A percentile compares a stretch with the other conserved stretches of the same genome.
phyloP scores from a whole-genome alignment of 2,329 filamentous ascomycete genomes.

The Fusarium succisae region DNA sequence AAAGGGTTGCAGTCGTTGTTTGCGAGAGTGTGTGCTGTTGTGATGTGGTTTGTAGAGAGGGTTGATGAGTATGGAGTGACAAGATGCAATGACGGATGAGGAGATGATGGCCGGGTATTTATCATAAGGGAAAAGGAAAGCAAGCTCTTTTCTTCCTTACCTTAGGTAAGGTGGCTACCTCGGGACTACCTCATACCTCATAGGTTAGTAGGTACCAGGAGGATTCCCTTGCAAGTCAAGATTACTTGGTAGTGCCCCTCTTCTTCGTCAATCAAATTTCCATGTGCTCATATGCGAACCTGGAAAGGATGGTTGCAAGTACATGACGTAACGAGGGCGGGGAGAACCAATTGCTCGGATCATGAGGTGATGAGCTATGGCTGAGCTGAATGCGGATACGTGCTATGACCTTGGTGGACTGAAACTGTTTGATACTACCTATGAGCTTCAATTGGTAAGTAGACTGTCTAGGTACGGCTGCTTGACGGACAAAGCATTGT shows the following conservation, averaged over 20 bases:
- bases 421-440: neutral
- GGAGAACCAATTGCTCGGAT: constrained; percentile 24
- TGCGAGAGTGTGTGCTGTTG: neutral
- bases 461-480: neutral
- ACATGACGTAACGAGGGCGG: constrained; percentile 44
- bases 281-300: constrained; percentile 31
- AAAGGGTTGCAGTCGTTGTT: neutral
- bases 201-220: neutral
- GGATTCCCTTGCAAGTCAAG: constrained; percentile 2
- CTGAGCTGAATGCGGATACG: constrained; percentile 16
- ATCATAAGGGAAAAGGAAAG: constrained; percentile 12
- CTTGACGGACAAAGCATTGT: neutral
- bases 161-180: neutral
- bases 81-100: constrained; percentile 5
- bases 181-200: constrained; percentile 24
- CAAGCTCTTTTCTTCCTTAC: neutral
- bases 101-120: constrained; percentile 34
- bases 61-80: constrained; percentile 14
- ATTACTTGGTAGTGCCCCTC: constrained; percentile 24
- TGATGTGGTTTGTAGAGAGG: neutral
- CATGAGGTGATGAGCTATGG: constrained; percentile 13
- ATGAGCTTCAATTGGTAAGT: neutral
- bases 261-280: constrained; percentile 14
- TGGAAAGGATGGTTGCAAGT: constrained; percentile 34
- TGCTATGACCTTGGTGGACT: neutral